A percentile compares a stretch with the other conserved stretches of the same genome.
Conservation (phyloP, 1,284 basidiomycete species). For the Ustilago vetiveriae region DNA sequence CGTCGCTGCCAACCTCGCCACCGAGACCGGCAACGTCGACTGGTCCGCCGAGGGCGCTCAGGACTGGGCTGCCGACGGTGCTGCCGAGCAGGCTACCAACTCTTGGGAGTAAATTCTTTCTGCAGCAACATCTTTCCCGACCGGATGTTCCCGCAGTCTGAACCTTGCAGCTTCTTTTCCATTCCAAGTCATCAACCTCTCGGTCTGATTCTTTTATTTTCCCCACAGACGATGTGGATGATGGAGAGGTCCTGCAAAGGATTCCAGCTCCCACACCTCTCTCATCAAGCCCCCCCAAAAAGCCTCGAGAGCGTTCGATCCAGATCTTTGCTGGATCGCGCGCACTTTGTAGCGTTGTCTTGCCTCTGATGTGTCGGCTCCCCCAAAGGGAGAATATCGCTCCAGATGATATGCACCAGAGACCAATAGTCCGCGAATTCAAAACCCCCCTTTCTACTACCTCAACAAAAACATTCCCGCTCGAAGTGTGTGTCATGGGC, state of each 20-base stretch:
- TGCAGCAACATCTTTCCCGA: not conserved
- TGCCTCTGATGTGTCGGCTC: slow-evolving; percentile 58
- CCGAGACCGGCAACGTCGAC: slow-evolving; percentile 73
- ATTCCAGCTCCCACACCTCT: slow-evolving; percentile 1
- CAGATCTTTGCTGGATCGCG: not conserved
- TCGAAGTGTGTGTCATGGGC: slow-evolving; percentile 3
- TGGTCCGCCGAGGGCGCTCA: slow-evolving; percentile 75
- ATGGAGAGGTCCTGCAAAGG: too few relatives aligned
- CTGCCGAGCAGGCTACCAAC: slow-evolving; percentile 42
- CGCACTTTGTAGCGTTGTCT: slow-evolving; percentile 51
- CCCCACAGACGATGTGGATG: not conserved
- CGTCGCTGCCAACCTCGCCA: slow-evolving; percentile 56
- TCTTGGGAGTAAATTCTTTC: slow-evolving; percentile 42
- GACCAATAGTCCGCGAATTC: slow-evolving; percentile 56
- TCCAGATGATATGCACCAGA: slow-evolving; percentile 50
- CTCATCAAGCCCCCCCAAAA: slow-evolving; percentile 15
- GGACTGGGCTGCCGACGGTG: slow-evolving; percentile 67
- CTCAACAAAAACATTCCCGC: not conserved
- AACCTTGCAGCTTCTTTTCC: not conserved
- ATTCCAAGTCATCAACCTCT: not conserved
- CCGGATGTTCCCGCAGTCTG: not conserved
- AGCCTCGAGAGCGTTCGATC: slow-evolving; percentile 38
- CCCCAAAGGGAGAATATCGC: slow-evolving; percentile 47
- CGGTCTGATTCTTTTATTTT: not conserved
- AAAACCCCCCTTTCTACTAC: not conserved